A percentile compares a stretch with the other conserved stretches of the same genome.
phyloP scores from a whole-genome alignment of 179 eudicot species.

The Dionaea muscipula region DNA sequence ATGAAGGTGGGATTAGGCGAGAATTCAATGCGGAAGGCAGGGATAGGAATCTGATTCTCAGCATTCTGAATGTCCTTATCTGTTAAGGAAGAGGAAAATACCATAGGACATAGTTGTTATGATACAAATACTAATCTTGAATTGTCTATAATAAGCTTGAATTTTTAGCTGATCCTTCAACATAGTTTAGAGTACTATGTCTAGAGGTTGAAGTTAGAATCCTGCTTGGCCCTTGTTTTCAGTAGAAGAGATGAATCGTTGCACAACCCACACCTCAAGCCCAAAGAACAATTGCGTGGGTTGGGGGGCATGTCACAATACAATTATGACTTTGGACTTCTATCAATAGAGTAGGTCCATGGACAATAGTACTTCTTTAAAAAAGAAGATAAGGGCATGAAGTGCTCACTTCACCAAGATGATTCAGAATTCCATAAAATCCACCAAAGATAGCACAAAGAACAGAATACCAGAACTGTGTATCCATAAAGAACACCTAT shows the following conservation, averaged over 20 bases:
- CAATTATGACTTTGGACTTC: too few relatives aligned
- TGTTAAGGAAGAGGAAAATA: constrained; percentile 17
- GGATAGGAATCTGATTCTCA: constrained; percentile 75
- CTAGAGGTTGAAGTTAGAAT: too few relatives aligned
- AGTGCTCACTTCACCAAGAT: constrained; percentile 81
- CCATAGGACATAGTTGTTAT: too few relatives aligned
- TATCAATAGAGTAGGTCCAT: constrained; percentile 11
- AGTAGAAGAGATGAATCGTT: too few relatives aligned
- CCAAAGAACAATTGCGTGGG: too few relatives aligned
- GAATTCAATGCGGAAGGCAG: constrained; percentile 65
- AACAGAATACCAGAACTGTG: constrained; percentile 98
- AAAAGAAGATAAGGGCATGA: constrained; percentile 8
- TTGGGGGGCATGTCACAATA: too few relatives aligned
- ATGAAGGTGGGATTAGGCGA: constrained; percentile 48
- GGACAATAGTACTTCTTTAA: constrained; percentile 6
- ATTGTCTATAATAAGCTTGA: too few relatives aligned
- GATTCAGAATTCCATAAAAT: constrained; percentile 77
- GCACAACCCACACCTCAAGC: too few relatives aligned
- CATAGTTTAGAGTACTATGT: too few relatives aligned
- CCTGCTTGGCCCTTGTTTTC: too few relatives aligned
- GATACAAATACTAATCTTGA: too few relatives aligned
- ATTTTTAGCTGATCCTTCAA: too few relatives aligned
- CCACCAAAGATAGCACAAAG: constrained; percentile 90
- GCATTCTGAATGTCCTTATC: constrained; percentile 91
- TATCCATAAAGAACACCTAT: constrained; percentile 95